phyloP scores from a whole-genome alignment of 2,329 filamentous ascomycete genomes.

The Fusarium cyanostomum region DNA sequence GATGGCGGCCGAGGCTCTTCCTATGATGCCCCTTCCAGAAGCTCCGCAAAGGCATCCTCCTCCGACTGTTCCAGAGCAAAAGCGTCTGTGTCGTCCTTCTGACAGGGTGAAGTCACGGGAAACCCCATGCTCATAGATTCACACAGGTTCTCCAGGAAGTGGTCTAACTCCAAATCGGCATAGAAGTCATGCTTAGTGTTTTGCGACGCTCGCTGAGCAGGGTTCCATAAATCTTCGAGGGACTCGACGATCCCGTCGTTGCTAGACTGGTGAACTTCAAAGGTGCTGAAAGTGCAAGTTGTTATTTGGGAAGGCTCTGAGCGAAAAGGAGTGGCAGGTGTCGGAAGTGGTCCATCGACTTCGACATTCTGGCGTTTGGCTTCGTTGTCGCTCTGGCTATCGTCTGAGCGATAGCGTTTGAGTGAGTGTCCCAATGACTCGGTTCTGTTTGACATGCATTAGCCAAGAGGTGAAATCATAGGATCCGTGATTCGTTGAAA shows the following conservation, averaged over 20 bases:
- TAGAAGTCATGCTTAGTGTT: constrained; percentile 19
- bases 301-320: constrained; percentile 14
- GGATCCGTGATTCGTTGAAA: constrained; percentile 16
- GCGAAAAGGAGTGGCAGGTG: background rate
- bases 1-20: constrained; percentile 37
- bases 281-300: constrained; percentile 10
- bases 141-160: constrained; percentile 18
- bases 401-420: constrained; percentile 25
- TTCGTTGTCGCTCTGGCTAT: constrained; percentile 1
- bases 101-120: background rate
- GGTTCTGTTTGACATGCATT: constrained; percentile 28
- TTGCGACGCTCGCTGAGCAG: constrained; percentile 1
- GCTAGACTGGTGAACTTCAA: constrained; percentile 14
- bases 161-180: constrained; percentile 31
- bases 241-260: constrained; percentile 6
- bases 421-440: constrained; percentile 14
- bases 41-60: constrained; percentile 25
- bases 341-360: constrained; percentile 15
- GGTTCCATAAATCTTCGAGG: background rate
- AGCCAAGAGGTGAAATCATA: constrained; percentile 33
- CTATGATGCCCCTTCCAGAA: constrained; percentile 13
- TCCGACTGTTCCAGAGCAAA: constrained; percentile 19
- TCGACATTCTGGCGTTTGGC: constrained; percentile 25
- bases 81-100: background rate
- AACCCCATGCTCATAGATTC: background rate